A percentile compares a stretch with the other conserved stretches of the same genome.
phyloP scores from a whole-genome alignment of 768 basidiomycete species.

The Nidularia pulvinata region DNA sequence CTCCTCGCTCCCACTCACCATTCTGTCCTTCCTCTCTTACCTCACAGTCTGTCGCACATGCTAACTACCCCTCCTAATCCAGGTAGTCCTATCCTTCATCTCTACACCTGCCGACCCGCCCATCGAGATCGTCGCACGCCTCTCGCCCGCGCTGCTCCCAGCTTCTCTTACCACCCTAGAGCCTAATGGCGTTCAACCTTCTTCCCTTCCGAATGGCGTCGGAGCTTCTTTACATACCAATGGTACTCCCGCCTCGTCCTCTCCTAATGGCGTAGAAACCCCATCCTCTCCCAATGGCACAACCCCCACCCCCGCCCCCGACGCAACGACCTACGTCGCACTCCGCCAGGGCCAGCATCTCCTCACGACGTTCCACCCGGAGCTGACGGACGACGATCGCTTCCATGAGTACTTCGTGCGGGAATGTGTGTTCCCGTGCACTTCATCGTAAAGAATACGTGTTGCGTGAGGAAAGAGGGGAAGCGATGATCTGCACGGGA shows the following conservation, averaged over 20 bases:
- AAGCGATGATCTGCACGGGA: too few relatives aligned
- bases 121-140: conserved; percentile 69
- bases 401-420: conserved; percentile 92
- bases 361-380: conserved; percentile 93
- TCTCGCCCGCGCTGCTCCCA: conserved; percentile 50
- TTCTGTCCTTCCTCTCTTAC: too few relatives aligned
- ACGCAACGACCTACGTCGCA: conserved; percentile 77
- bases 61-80: not conserved
- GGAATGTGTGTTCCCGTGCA: conserved; percentile 57
- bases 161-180: conserved; percentile 18
- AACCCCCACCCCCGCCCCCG: conserved; percentile 35
- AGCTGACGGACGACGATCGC: conserved; percentile 82
- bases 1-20: not conserved
- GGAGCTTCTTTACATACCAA: too few relatives aligned
- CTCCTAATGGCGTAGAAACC: not conserved
- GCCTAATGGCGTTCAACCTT: too few relatives aligned
- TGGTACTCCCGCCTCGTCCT: conserved; percentile 22
- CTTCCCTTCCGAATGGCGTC: too few relatives aligned
- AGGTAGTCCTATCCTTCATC: conserved; percentile 66
- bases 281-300: too few relatives aligned
- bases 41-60: too few relatives aligned
- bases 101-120: conserved; percentile 48
- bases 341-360: conserved; percentile 83
- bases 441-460: not conserved
- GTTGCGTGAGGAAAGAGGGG: not conserved